Conservation (phyloP, 2,329 filamentous ascomycete species). For the Aurifilum marmelostoma region DNA sequence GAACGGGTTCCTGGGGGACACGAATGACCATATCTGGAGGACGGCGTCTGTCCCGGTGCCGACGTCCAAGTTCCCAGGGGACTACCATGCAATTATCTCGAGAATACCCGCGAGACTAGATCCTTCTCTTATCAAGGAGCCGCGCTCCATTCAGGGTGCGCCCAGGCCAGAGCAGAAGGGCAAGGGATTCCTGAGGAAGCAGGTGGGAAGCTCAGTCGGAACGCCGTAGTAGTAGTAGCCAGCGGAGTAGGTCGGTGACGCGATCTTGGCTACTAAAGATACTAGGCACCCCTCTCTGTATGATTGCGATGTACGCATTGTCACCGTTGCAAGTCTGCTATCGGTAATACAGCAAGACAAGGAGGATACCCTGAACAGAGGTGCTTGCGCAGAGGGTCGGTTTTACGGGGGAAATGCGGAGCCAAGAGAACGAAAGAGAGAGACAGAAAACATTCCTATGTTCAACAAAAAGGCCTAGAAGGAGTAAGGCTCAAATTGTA, state of each 20-base stretch:
- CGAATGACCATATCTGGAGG: slow-evolving; percentile 79
- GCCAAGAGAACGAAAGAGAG: not conserved
- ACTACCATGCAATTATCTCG: slow-evolving; percentile 64
- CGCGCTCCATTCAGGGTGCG: slow-evolving; percentile 85
- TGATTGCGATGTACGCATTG: not conserved
- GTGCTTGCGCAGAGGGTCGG: not conserved
- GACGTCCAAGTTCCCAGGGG: slow-evolving; percentile 64
- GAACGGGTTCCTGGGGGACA: slow-evolving; percentile 70
- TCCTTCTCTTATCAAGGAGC: slow-evolving; percentile 85
- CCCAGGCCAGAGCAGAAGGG: slow-evolving; percentile 63
- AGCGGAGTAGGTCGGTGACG: not conserved
- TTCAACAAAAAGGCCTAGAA: slow-evolving; percentile 3
- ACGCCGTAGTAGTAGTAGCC: slow-evolving; percentile 9
- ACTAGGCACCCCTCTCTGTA: not conserved
- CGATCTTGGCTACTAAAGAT: not conserved
- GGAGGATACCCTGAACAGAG: not conserved
- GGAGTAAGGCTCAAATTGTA: not conserved
- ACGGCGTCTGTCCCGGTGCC: slow-evolving; percentile 64
- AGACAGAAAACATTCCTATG: not conserved
- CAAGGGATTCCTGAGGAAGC: slow-evolving; percentile 57
- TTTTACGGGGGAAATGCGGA: not conserved
- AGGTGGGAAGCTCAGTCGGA: slow-evolving; percentile 44
- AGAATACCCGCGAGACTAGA: slow-evolving; percentile 83
- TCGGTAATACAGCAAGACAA: not conserved
- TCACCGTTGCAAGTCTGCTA: not conserved